These are phyloP conservation scores for Herpotrichia juniperi DNA, from an alignment of 2,329 filamentous ascomycete genomes.

Conservation along the genomic window DNA sequence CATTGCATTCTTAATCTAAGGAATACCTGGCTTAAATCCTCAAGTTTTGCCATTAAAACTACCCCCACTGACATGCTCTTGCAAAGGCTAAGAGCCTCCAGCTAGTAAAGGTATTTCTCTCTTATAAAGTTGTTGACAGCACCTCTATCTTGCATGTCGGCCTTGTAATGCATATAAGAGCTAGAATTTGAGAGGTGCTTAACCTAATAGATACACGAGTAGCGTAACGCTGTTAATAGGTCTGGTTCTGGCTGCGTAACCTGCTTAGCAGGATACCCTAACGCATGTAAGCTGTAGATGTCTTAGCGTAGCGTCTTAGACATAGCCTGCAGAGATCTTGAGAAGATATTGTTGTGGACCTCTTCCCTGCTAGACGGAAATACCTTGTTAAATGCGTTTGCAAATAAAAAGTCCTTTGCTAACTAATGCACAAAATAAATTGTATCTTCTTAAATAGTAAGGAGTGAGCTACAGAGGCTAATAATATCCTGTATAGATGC, in stretches of 20 bases:
- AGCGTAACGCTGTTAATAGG: constrained; percentile 26
- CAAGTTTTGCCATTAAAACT: constrained; percentile 11
- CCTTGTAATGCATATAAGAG: not conserved
- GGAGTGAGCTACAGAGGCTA: not conserved
- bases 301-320: constrained; percentile 23
- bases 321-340: constrained; percentile 35
- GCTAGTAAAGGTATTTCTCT: constrained; percentile 6
- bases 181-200: constrained; percentile 35
- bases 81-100: constrained; percentile 7
- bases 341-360: constrained; percentile 4
- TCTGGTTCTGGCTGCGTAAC: constrained; percentile 26
- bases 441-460: not conserved
- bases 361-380: constrained; percentile 36
- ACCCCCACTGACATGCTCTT: constrained; percentile 9
- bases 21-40: constrained; percentile 10
- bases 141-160: constrained; percentile 8
- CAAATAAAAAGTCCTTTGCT: constrained; percentile 48
- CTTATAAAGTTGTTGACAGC: constrained; percentile 9
- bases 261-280: constrained; percentile 19
- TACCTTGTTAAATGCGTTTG: constrained; percentile 24
- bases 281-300: constrained; percentile 23
- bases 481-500: not conserved
- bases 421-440: constrained; percentile 48
- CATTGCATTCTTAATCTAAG: no score
- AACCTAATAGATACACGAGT: constrained; percentile 40